A percentile compares a stretch with the other conserved stretches of the same genome.
Evolutionary conservation across 2,329 filamentous ascomycete genomes (phyloP).

Genomic region (Setomelanomma holmii): DNA sequence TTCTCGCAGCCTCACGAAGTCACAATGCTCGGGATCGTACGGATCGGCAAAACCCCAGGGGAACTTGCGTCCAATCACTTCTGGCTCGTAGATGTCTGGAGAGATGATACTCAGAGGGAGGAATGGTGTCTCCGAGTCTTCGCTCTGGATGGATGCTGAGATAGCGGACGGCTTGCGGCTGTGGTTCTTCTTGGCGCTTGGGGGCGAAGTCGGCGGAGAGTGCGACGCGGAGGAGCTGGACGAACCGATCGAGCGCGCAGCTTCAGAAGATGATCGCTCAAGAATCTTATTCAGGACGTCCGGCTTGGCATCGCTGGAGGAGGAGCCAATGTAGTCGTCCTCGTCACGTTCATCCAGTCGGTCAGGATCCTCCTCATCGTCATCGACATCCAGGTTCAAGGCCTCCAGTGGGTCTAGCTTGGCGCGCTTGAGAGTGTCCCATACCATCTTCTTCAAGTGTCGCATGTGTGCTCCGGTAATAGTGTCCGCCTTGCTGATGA

Average conservation of each 20-base stretch:
- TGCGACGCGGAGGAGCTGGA: conserved; percentile 39
- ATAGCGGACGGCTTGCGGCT: conserved; percentile 51
- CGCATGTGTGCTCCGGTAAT: conserved; percentile 95
- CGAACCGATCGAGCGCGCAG: conserved; percentile 41
- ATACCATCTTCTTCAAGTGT: conserved; percentile 88
- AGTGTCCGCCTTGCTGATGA: conserved; percentile 96
- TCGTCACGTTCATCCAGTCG: conserved; percentile 60
- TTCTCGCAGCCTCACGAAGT: conserved; percentile 89
- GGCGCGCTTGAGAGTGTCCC: conserved; percentile 83
- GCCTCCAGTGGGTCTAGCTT: conserved; percentile 88
- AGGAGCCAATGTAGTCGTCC: conserved; percentile 51
- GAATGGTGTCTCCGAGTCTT: conserved; percentile 64
- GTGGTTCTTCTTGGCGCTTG: conserved; percentile 44
- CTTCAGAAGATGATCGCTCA: conserved; percentile 48
- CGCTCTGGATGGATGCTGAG: conserved; percentile 46
- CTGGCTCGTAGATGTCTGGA: conserved; percentile 86
- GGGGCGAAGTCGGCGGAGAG: conserved; percentile 43
- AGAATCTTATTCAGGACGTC: conserved; percentile 49
- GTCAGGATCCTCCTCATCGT: conserved; percentile 66
- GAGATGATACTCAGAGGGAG: conserved; percentile 92
- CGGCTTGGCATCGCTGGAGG: conserved; percentile 41
- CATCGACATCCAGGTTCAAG: conserved; percentile 80
- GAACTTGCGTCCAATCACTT: conserved; percentile 82
- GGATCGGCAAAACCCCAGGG: conserved; percentile 98
- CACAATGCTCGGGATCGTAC: conserved; percentile 88